Evolutionary conservation across 345 rosid genomes (phyloP).

Genomic region (Trapa bicornis): DNA sequence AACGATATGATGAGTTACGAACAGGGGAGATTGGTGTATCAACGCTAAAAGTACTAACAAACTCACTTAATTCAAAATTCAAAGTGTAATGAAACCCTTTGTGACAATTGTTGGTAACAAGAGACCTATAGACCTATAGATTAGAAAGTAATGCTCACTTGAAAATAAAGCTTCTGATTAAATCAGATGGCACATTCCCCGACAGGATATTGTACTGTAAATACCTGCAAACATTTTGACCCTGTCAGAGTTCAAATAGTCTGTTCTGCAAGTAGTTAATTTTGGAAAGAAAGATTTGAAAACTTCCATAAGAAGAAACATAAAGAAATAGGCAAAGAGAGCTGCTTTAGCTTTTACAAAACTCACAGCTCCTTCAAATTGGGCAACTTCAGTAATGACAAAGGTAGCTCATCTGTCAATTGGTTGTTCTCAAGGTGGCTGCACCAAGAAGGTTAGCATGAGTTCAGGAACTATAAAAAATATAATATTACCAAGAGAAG

Average conservation of each 20-base stretch:
- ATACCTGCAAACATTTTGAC: slow-evolving; percentile 39
- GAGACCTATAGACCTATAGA: neutral
- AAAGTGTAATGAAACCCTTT: neutral
- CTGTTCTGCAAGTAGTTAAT: neutral
- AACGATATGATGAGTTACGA: neutral
- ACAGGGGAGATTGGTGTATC: neutral
- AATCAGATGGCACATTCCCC: slow-evolving; percentile 62
- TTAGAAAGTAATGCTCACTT: slow-evolving; percentile 42
- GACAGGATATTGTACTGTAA: slow-evolving; percentile 75
- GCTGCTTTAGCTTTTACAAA: slow-evolving; percentile 5
- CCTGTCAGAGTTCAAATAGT: neutral
- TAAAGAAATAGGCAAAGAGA: neutral
- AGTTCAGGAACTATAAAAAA: neutral
- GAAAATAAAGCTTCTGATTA: slow-evolving; percentile 34
- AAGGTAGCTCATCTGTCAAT: slow-evolving; percentile 58
- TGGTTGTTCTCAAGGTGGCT: slow-evolving; percentile 95
- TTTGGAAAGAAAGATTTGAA: neutral
- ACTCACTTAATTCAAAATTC: neutral
- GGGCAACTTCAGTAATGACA: slow-evolving; percentile 49
- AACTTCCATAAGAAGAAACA: neutral
- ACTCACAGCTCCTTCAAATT: slow-evolving; percentile 93
- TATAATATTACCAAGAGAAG: slow-evolving; percentile 6
- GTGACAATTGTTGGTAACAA: neutral
- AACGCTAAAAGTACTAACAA: neutral
- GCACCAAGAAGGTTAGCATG: slow-evolving; percentile 16